Base-by-base conservation (phyloP, 2,329 filamentous ascomycete species). In the Periconia macrospinosa region DNA sequence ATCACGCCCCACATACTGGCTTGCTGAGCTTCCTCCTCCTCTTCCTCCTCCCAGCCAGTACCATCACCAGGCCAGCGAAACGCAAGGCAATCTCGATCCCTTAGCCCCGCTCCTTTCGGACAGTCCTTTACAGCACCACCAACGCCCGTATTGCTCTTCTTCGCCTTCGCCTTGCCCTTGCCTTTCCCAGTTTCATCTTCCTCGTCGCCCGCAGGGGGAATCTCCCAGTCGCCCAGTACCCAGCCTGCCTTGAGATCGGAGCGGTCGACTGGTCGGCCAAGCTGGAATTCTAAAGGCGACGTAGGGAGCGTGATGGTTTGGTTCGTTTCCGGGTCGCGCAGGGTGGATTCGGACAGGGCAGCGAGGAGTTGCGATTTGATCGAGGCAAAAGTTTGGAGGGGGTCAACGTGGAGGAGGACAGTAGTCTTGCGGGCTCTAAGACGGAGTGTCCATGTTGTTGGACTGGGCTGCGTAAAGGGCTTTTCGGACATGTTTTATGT, bases 381-480 rank as follows among this genome's bases (percentile, higher is more conserved):
- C 1, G 66, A 63, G 14, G 59, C 42, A 50, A 81, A 72, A 46
- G 71, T 69, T 50, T 73, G 63, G 6, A 79, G 68, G 0, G 76
- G 76, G 48, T 78, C 73, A 59, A 73, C 66, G 66, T 80, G 76
- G 0, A 81, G 71, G 41, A 81, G 63, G 55, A 81, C 63, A 33
- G 79, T 81, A 30, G 73, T 77, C 45, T 73, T 75, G 63, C 73
- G 65, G 49, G 75, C 66, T 60, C 81, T 81, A 61, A 81, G 74
- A 53, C 78, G 77, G 30, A 81, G 70, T 1, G 77, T 80, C 69
- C 69, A 73, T 17, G 70, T 69, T 52, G 57, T 56, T 5, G 71
- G 62, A 6, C 61, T 57, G 2, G 70, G 67, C 3, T 52, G 51
- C 30, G 54, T 57, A 42, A 40, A 48, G 3, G 62, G 51, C 61